Percentiles rank a stretch among this genome's conserved stretches.
Conservation (phyloP, 805 yeast genomes). For the Candida morakotiae region DNA sequence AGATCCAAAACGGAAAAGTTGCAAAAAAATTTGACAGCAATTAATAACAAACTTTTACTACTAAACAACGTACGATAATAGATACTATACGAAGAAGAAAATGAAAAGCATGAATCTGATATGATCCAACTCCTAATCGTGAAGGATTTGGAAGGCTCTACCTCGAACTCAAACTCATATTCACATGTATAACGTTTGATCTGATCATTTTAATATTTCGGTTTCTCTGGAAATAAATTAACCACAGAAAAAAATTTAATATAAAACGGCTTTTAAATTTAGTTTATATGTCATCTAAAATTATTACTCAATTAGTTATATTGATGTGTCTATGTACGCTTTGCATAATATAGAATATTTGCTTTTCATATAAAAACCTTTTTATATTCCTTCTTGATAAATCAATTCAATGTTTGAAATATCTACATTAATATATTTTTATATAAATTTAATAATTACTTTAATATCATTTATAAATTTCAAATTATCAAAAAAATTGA, state of each 20-base stretch:
- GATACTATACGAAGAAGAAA: too few relatives aligned
- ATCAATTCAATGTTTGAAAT: background rate
- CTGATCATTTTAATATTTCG: background rate
- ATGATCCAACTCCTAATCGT: too few relatives aligned
- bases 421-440: background rate
- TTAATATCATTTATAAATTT: background rate
- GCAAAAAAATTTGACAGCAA: background rate
- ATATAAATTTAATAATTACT: background rate
- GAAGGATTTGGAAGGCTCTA: background rate
- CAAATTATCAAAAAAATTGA: background rate
- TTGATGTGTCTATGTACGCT: background rate
- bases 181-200: too few relatives aligned
- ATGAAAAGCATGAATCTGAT: too few relatives aligned
- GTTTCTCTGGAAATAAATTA: background rate
- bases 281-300: background rate
- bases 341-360: background rate
- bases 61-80: too few relatives aligned
- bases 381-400: too few relatives aligned
- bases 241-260: background rate
- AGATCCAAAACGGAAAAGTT: background rate
- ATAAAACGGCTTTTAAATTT: background rate
- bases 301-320: background rate
- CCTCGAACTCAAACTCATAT: too few relatives aligned
- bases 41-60: background rate
- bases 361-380: too few relatives aligned